These are phyloP conservation scores for Boechera divaricarpa DNA, from an alignment of 345 rosid genomes.

Conservation along the genomic window DNA sequence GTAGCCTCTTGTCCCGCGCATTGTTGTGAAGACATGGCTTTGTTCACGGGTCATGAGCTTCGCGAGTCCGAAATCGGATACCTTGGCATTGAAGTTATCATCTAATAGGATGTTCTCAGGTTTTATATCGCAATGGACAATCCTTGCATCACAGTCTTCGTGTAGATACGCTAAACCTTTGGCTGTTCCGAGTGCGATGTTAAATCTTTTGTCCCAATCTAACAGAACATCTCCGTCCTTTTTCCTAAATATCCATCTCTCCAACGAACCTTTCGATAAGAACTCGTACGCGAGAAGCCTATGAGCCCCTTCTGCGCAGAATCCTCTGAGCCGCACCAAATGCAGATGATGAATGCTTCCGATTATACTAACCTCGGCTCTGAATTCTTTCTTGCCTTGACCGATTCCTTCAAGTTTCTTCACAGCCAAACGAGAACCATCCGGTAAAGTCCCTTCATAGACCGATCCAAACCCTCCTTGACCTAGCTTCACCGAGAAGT, in stretches of 20 bases:
- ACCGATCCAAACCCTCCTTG: conserved; percentile 98
- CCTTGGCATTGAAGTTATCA: conserved; percentile 78
- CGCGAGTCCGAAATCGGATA: conserved; percentile 93
- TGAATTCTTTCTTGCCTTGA: conserved; percentile 94
- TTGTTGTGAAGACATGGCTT: conserved; percentile 88
- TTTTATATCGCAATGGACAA: conserved; percentile 90
- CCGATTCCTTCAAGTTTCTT: conserved; percentile 95
- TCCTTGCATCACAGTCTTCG: conserved; percentile 82
- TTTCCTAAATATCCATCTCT: conserved; percentile 84
- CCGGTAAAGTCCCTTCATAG: conserved; percentile 74
- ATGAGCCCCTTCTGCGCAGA: conserved; percentile 84
- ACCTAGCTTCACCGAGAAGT: conserved; percentile 84
- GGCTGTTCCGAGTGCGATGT: conserved; percentile 81
- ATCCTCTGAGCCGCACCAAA: conserved; percentile 84
- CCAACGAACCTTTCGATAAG: conserved; percentile 83
- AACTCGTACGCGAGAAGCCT: conserved; percentile 89
- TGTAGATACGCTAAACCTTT: conserved; percentile 95
- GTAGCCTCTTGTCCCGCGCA: conserved; percentile 93
- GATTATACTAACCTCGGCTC: conserved; percentile 91
- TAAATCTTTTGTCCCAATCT: conserved; percentile 80
- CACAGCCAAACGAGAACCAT: conserved; percentile 83
- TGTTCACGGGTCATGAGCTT: conserved; percentile 93
- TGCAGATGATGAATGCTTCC: conserved; percentile 95
- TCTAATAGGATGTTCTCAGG: conserved; percentile 93
- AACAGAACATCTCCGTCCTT: conserved; percentile 52